Conservation (phyloP, 2,329 filamentous ascomycete genomes). For the Fragosphaeria purpurea region DNA sequence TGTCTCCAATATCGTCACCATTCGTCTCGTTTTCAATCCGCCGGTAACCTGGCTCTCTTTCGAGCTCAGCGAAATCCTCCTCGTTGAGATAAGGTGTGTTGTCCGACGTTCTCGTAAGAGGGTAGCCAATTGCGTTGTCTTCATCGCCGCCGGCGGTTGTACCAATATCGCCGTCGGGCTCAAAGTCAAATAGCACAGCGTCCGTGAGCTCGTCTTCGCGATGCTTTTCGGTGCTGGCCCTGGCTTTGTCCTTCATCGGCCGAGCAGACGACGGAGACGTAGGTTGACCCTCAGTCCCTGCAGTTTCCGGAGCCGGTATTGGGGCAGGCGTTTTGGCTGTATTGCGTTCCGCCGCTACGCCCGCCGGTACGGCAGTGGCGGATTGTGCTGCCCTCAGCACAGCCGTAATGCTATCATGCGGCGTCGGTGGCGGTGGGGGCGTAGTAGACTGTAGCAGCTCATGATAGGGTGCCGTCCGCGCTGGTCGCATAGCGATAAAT, state of each 20-base stretch:
- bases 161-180: constrained; percentile 9
- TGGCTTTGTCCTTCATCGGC: neutral
- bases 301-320: too few species aligned
- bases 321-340: too few species aligned
- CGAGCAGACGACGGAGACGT: too few species aligned
- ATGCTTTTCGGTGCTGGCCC: too few species aligned
- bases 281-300: too few species aligned
- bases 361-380: too few species aligned
- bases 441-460: too few species aligned
- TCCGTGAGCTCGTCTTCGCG: constrained; percentile 1
- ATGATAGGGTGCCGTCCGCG: neutral
- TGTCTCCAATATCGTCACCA: too few species aligned
- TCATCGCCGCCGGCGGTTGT: neutral
- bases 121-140: constrained; percentile 20
- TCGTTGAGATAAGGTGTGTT: constrained; percentile 7
- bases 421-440: neutral
- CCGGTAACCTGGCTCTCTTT: neutral
- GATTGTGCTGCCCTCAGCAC: too few species aligned
- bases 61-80: neutral
- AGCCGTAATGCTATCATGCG: too few species aligned
- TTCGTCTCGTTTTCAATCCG: too few species aligned
- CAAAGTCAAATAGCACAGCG: constrained; percentile 14
- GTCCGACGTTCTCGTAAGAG: constrained; percentile 4
- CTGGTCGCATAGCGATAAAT: constrained; percentile 12
- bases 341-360: too few species aligned